Base-by-base conservation (phyloP, 2,329 filamentous ascomycete species). In the Cladophialophora immunda region DNA sequence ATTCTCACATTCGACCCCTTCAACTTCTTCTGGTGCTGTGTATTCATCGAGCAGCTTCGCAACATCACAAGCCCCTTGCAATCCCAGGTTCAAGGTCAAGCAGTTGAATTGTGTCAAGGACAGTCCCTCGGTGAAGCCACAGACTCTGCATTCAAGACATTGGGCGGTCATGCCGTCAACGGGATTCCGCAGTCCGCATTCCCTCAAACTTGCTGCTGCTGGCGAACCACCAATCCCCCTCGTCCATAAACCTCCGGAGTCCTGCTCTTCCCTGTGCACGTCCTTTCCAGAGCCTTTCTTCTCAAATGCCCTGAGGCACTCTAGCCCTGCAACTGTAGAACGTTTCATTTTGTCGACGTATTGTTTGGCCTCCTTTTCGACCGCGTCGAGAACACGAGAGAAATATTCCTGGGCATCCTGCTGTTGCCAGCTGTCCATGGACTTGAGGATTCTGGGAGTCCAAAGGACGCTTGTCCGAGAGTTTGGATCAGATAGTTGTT, bases 381-480 rank as follows among this genome's bases (percentile, higher is more conserved):
- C 83, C 73, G 94, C 90, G 71, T 94, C 93, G 56, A 97, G 79
- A 15, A 99, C 85, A 74, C 94, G 96, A 17, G 93, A 94, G 74
- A 92, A 97, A 78, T 98, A 99, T 78, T 99, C 95, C 76, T 98
- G 95, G 4, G 95, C 95, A 79, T 99, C 95, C 79, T 99, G 95
- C 76, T 98, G 95, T 72, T 96, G 92, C 87, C 92, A 97, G 32
- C 92, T 97, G 78, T 90, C 94, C 90, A 98, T 96, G 9, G 90
- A 94, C 79, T 97, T 97, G 54, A 97, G 82, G 62, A 90, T 87
- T 0, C 86, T 82, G 0, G 92, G 92, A 6, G 93, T 93, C 92
- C 92, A 97, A 15, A 97, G 82, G 22, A 89, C 90, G 13, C 50
- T 68, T 25, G 63, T 60, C 9, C 52, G 47, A 59, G 41, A 38